Evolutionary conservation across 331 rosid species (phyloP), one percentile per base, ranked within the genome.

Genomic region (Spiraea crenata): DNA sequence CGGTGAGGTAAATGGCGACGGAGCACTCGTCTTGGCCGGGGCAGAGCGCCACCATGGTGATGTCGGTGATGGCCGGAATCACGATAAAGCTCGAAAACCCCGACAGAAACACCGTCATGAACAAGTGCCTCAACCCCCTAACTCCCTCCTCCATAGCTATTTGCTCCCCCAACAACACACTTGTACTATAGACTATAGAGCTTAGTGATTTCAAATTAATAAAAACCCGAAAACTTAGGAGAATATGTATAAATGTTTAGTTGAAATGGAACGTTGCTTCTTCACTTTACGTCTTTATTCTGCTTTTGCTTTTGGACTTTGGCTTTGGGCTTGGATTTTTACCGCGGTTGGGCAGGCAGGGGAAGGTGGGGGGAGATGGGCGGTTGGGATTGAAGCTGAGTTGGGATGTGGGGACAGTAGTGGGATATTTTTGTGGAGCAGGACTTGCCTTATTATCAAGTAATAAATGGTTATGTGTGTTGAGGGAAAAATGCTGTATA

Each of bases 1-100:
- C 96, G 17, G 87, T 20, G 82, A 93, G 97, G 77, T 88, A 93
- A 72, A 90, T 93, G 79, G 98, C 97, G 25, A 90, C 91, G 0
- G 98, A 87, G 60, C 98, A 93, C 57, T 87, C 80, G 15, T 85
- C 86, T 46, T 51, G 81, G 25, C 85, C 89, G 2, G 93, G 97
- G 62, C 98, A 93, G 4, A 90, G 82, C 3, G 97, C 98, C 1
- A 74, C 50, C 85, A 93, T 82, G 31, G 89, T 90, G 1, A 93
- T 82, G 4, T 90, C 98, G 0, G 89, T 90, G 4, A 90, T 87
- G 14, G 81, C 80, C 0, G 98, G 90, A 48, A 77, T 0, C 20
- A 72, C 88, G 38, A 79, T 64, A 7, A 71, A 31, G 3, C 0
- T 73, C 0, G 86, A 84, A 12, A 79, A 54, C 0, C 84, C 76